Conservation (phyloP, 179 eudicot genomes). For the Beta lomatogona region DNA sequence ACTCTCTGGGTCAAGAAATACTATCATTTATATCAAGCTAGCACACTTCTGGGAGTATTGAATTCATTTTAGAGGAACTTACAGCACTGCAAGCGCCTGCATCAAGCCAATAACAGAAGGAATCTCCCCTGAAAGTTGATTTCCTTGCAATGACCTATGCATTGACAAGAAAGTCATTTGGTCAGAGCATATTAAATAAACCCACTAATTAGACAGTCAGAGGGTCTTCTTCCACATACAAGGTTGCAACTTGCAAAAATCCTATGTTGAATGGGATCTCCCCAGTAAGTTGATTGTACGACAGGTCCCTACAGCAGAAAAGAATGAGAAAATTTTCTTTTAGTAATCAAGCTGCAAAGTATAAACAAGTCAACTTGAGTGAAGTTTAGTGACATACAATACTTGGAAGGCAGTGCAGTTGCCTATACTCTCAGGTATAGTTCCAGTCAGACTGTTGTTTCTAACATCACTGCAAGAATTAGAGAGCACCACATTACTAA, state of each 20-base stretch:
- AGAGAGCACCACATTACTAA: background rate
- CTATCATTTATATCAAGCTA: no score
- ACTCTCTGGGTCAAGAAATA: background rate
- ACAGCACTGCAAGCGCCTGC: slow-evolving; percentile 99
- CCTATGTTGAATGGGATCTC: slow-evolving; percentile 97
- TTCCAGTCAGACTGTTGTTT: slow-evolving; percentile 93
- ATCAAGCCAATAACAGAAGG: slow-evolving; percentile 95
- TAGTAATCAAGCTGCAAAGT: background rate
- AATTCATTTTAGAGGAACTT: slow-evolving; percentile 34
- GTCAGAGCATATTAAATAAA: background rate
- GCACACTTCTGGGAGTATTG: background rate
- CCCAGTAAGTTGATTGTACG: slow-evolving; percentile 88
- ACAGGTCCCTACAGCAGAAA: slow-evolving; percentile 67
- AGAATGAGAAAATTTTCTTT: background rate
- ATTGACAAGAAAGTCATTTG: background rate
- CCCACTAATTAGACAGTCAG: background rate
- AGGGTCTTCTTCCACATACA: slow-evolving; percentile 49
- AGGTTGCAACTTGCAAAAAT: slow-evolving; percentile 94
- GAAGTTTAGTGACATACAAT: slow-evolving; percentile 57
- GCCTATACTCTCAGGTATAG: slow-evolving; percentile 81
- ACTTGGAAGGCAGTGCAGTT: slow-evolving; percentile 98
- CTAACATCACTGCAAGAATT: slow-evolving; percentile 75
- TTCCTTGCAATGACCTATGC: slow-evolving; percentile 85
- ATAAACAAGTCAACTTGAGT: background rate
- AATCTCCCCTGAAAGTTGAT: slow-evolving; percentile 73